A percentile compares a stretch with the other conserved stretches of the same genome.
phyloP scores from a whole-genome alignment of 768 basidiomycete genomes.

The Guyanaporus albipodus region DNA sequence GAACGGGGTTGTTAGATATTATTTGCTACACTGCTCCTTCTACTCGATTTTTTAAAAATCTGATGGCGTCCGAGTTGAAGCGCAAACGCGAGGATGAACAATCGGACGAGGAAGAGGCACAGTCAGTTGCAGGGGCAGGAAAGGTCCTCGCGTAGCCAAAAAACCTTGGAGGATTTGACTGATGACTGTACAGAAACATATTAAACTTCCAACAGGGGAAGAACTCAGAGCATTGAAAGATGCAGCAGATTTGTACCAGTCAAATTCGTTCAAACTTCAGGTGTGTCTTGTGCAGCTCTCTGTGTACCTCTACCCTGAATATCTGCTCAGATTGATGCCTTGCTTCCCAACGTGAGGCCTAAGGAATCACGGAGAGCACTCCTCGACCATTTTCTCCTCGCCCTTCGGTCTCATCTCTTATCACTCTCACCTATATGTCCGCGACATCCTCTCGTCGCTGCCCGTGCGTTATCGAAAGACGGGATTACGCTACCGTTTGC shows the following conservation, averaged over 20 bases:
- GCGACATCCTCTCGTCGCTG: slow-evolving; percentile 64
- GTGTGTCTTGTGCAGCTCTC: slow-evolving; percentile 34
- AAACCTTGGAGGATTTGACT: neutral
- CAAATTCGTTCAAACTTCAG: slow-evolving; percentile 82
- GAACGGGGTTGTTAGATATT: slow-evolving; percentile 13
- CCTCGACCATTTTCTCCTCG: slow-evolving; percentile 64
- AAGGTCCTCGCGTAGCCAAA: slow-evolving; percentile 15
- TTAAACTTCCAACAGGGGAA: slow-evolving; percentile 63
- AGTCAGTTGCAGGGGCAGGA: slow-evolving; percentile 1
- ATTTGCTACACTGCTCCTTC: neutral
- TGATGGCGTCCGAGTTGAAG: slow-evolving; percentile 24
- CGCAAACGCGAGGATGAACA: slow-evolving; percentile 23
- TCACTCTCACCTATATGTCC: slow-evolving; percentile 54
- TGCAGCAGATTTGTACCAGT: slow-evolving; percentile 68
- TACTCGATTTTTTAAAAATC: neutral
- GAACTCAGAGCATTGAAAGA: slow-evolving; percentile 73
- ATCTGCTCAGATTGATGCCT: slow-evolving; percentile 61
- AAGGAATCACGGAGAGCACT: slow-evolving; percentile 49
- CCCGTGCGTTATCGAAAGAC: slow-evolving; percentile 48
- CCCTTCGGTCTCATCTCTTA: slow-evolving; percentile 63
- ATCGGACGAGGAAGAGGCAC: neutral
- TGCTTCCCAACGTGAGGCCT: slow-evolving; percentile 73
- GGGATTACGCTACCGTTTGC: slow-evolving; percentile 66
- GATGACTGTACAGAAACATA: slow-evolving; percentile 17
- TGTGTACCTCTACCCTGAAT: slow-evolving; percentile 7